These are phyloP conservation scores for Cetraspora pellucida DNA, from an alignment of 192 early-diverging fungal genomes.

Conservation along the genomic window DNA sequence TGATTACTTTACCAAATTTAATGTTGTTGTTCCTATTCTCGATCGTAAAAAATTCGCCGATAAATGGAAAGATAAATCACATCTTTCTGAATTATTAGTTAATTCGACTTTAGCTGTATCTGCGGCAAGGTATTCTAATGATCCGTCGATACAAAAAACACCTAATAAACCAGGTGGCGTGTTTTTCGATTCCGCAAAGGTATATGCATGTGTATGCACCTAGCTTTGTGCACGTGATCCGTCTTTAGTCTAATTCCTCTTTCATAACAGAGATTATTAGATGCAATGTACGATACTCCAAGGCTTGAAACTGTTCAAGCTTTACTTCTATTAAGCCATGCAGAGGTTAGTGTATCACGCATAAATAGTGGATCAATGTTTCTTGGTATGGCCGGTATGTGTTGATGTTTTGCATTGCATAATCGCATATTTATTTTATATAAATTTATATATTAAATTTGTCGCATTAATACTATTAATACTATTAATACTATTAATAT, in stretches of 20 bases:
- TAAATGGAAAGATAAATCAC: neutral
- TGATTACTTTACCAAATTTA: constrained; percentile 22
- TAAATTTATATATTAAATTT: neutral
- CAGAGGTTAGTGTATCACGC: constrained; percentile 6
- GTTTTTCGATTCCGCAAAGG: constrained; percentile 31
- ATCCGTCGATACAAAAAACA: constrained; percentile 32
- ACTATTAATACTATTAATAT: neutral
- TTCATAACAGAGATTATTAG: neutral
- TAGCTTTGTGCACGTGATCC: neutral
- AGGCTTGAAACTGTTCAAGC: constrained; percentile 31
- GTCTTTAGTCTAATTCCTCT: neutral
- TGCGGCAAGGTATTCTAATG: constrained; percentile 28
- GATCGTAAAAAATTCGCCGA: constrained; percentile 29
- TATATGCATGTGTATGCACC: neutral
- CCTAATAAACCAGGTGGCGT: constrained; percentile 24
- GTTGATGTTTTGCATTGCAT: neutral
- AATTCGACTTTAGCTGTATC: constrained; percentile 22
- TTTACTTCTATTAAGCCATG: constrained; percentile 18
- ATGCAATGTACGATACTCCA: constrained; percentile 21
- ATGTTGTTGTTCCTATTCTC: constrained; percentile 19
- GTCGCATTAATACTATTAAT: neutral
- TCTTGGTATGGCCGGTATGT: constrained; percentile 33
- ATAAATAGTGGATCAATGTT: constrained; percentile 26
- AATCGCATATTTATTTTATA: neutral
- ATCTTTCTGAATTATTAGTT: constrained; percentile 13